Base-by-base conservation (phyloP, 192 early-diverging fungal genomes). In the Rhizophlyctis rosea region DNA sequence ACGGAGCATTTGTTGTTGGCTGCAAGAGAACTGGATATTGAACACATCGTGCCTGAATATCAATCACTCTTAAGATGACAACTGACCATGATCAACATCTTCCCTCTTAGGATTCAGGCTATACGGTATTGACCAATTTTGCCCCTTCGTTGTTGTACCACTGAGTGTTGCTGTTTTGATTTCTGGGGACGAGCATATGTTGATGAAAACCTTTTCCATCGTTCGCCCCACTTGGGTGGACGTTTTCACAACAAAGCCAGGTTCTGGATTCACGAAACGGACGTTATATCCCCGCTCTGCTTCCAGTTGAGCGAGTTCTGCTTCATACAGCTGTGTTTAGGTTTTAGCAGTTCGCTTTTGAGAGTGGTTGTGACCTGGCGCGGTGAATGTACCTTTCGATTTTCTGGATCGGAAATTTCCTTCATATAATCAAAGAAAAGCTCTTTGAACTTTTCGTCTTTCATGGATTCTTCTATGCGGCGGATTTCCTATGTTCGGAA, bases 341-440 rank as follows among this genome's bases (percentile, higher is more conserved):
- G 27, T 67, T 16, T 21, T 21, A 29, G 21, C 31, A 18, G 47
- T n/a, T 28, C 4, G 1, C 33, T 13, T 21, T 30, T 27, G 49
- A 61, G 23, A 30, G 27, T 4, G 30, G 25, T 28, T 35, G 16
- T 25, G 47, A 16, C 50, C 21, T 27, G 28, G 23, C 28, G 48
- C 4, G 30, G 18, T 2, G 23, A 52, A 7, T 23, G 4, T 3
- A 80, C 78, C 61, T 78, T 62, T 44, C 66, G 47, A 62, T 84
- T 84, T 50, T 75, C 57, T 13, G 82, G 82, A 65, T 84, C 81
- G 21, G 78, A 76, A 21, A 84, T 83, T 59, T 84, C 82, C 23
- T 83, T 30, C 61, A 84, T 64, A 50, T 83, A 84, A 23, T 84
- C 78, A 36, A 73, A 57, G 35, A 84, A 81, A 31, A 84, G 61